Evolutionary conservation across 768 basidiomycete species (phyloP).

Genomic region (Dioszegia crocea): DNA sequence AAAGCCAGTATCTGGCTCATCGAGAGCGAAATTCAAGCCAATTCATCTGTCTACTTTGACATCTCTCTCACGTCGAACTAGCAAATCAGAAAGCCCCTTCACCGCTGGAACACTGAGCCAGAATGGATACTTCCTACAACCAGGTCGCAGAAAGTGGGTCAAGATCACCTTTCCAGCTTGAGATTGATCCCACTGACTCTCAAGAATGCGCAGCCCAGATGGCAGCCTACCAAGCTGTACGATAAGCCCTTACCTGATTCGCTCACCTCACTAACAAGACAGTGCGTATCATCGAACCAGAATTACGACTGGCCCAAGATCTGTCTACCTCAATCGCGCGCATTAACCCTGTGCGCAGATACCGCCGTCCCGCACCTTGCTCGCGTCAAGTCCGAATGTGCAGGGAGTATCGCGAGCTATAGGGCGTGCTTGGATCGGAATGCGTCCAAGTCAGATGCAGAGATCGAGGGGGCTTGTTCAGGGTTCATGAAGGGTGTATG

Average conservation of each 20-base stretch:
- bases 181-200: not conserved
- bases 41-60: not conserved
- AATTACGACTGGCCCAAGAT: constrained; percentile 38
- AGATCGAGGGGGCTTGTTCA: constrained; percentile 31
- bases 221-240: constrained; percentile 45
- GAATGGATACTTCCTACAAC: constrained; percentile 47
- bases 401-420: constrained; percentile 35
- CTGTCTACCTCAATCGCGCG: constrained; percentile 36
- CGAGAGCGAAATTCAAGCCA: no score
- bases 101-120: not conserved
- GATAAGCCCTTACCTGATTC: not conserved
- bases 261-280: not conserved
- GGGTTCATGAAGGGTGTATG: constrained; percentile 41
- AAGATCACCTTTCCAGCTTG: not conserved
- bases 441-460: constrained; percentile 26
- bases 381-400: constrained; percentile 39
- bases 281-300: constrained; percentile 47
- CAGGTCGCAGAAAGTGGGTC: constrained; percentile 47
- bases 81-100: no score
- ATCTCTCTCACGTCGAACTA: no score
- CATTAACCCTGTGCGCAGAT: constrained; percentile 44
- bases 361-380: constrained; percentile 44
- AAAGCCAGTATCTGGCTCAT: not conserved
- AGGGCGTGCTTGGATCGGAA: constrained; percentile 37
- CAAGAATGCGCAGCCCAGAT: constrained; percentile 48